These are phyloP conservation scores for Akebia trifoliata DNA, from an alignment of 164 flowering plant species.

Conservation along the genomic window DNA sequence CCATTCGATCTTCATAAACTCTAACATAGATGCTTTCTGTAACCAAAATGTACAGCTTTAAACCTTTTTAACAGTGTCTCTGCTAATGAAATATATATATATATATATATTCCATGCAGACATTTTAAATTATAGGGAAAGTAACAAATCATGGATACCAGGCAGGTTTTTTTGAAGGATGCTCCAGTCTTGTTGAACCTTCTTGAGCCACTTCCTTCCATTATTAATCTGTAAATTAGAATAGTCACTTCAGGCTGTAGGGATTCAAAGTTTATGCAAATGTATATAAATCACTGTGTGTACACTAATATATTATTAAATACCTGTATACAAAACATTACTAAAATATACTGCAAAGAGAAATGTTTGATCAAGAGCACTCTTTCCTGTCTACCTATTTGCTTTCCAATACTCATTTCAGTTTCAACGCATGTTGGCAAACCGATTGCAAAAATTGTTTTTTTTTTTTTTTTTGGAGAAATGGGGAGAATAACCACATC, in stretches of 20 bases:
- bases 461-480: too few species aligned
- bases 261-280: neutral
- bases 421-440: too few species aligned
- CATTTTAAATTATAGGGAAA: neutral
- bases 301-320: too few species aligned
- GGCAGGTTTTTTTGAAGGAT: conserved; percentile 96
- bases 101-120: neutral
- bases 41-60: conserved; percentile 9
- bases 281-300: too few species aligned
- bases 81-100: neutral
- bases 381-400: too few species aligned
- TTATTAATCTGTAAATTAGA: conserved; percentile 45
- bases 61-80: neutral
- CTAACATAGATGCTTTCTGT: conserved; percentile 87
- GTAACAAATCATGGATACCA: conserved; percentile 34
- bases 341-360: too few species aligned
- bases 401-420: too few species aligned
- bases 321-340: too few species aligned
- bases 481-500: too few species aligned
- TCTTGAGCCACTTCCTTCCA: conserved; percentile 89
- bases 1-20: conserved; percentile 97
- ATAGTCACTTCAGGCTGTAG: neutral
- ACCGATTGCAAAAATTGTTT: too few species aligned
- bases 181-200: conserved; percentile 95
- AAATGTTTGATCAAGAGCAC: too few species aligned